A percentile compares a stretch with the other conserved stretches of the same genome.
Evolutionary conservation across 2,329 filamentous ascomycete genomes (phyloP).

Genomic region (Akanthomyces dipterigenus): DNA sequence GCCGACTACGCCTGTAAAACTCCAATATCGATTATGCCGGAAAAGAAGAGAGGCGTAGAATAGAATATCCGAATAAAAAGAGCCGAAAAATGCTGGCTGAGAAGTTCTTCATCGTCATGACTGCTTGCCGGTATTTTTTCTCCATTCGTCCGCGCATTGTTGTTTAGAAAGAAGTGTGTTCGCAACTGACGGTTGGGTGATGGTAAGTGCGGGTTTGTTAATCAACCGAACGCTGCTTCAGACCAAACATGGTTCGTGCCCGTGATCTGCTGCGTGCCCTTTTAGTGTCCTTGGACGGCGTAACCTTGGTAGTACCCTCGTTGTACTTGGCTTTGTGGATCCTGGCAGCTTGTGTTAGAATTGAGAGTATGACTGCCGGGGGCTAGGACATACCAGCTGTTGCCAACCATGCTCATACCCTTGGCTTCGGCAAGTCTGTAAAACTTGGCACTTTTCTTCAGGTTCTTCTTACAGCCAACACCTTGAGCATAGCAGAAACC

Average conservation of each 20-base stretch:
- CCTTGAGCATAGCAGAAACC: conserved; percentile 96
- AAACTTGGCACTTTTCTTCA: conserved; percentile 87
- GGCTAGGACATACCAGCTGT: conserved; percentile 73
- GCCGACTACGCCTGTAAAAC: conserved; percentile 1
- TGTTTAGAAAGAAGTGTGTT: not conserved
- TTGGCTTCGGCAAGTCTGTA: conserved; percentile 88
- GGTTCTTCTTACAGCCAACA: conserved; percentile 88
- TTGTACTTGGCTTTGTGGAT: conserved; percentile 96
- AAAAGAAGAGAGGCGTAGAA: not conserved
- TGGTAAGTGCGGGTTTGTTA: conserved; percentile 19
- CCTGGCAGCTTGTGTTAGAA: conserved; percentile 42
- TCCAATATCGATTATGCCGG: conserved; percentile 1
- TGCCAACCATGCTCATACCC: conserved; percentile 95
- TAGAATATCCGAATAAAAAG: not conserved
- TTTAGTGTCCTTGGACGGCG: conserved; percentile 46
- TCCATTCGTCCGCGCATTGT: not conserved
- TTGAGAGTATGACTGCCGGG: not conserved
- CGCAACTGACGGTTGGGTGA: not conserved
- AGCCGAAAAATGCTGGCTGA: not conserved
- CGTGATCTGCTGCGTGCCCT: conserved; percentile 71
- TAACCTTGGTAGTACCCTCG: conserved; percentile 45
- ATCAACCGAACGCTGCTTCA: conserved; percentile 24
- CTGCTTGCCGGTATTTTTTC: not conserved
- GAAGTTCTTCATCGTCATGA: not conserved
- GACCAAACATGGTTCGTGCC: conserved; percentile 64